Evolutionary conservation across 2,329 filamentous ascomycete species (phyloP).

Genomic region (Scedosporium apiospermum): DNA sequence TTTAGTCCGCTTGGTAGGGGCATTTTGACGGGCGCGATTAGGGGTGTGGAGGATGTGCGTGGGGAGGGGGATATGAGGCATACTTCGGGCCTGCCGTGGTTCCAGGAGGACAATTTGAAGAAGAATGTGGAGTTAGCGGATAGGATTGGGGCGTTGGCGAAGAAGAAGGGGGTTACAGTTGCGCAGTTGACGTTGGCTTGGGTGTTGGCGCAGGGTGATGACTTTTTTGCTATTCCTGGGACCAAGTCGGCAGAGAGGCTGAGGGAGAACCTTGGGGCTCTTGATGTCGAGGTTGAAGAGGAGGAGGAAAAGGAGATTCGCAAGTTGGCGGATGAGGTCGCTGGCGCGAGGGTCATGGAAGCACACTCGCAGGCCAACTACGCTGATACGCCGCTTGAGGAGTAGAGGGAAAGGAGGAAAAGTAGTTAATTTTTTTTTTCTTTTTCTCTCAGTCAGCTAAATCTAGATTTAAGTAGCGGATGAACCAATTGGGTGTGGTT

Average conservation of each 20-base stretch:
- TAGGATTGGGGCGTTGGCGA: conserved; percentile 36
- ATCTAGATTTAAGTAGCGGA: too few species aligned
- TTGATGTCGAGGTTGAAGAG: conserved; percentile 20
- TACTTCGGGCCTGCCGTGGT: conserved; percentile 12
- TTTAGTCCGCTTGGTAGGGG: conserved; percentile 53
- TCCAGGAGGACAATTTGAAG: conserved; percentile 16
- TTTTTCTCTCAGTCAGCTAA: too few species aligned
- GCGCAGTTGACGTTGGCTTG: conserved; percentile 54
- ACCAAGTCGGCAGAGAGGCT: conserved; percentile 37
- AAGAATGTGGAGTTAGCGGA: conserved; percentile 47
- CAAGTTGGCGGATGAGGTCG: background rate
- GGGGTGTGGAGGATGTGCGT: conserved; percentile 33
- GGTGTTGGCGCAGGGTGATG: conserved; percentile 49
- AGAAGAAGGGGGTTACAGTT: conserved; percentile 42
- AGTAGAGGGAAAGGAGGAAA: too few species aligned
- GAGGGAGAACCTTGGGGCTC: conserved; percentile 32
- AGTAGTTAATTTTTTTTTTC: too few species aligned
- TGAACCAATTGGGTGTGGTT: too few species aligned
- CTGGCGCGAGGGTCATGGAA: background rate
- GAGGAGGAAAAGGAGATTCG: conserved; percentile 24
- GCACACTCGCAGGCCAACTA: background rate
- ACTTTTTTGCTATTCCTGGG: conserved; percentile 50
- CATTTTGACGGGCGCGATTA: conserved; percentile 41
- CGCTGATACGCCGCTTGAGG: background rate
- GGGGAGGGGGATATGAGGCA: conserved; percentile 12